These are phyloP conservation scores for Scytalidium sp. DNA, from an alignment of 2,329 filamentous ascomycete genomes.

Conservation along the genomic window DNA sequence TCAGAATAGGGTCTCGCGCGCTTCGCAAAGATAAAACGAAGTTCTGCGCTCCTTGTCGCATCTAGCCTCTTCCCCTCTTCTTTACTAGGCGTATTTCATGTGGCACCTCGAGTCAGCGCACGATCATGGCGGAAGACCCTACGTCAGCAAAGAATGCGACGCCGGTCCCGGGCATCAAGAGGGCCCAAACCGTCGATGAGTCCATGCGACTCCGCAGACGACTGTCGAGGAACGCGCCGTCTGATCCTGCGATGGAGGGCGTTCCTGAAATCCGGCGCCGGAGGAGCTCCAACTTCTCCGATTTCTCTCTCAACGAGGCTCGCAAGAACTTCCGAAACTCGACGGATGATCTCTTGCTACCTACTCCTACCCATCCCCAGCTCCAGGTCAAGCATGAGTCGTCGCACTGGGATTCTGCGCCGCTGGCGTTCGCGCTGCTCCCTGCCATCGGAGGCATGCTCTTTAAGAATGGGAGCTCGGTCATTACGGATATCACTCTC, in stretches of 20 bases:
- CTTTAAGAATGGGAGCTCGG: constrained; percentile 77
- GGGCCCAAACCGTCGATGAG: constrained; percentile 16
- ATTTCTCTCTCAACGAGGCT: constrained; percentile 68
- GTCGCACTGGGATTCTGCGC: constrained; percentile 75
- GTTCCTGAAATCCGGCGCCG: constrained; percentile 40
- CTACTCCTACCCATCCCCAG: constrained; percentile 42
- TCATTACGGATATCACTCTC: constrained; percentile 83
- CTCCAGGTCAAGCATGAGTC: constrained; percentile 42
- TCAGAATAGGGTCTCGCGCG: background rate
- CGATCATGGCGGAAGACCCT: background rate
- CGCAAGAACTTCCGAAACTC: constrained; percentile 61
- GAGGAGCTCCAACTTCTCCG: constrained; percentile 76
- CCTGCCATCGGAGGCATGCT: constrained; percentile 83
- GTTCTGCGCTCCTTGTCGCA: background rate
- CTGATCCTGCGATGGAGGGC: constrained; percentile 21
- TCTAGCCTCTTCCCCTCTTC: background rate
- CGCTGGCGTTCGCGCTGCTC: constrained; percentile 77
- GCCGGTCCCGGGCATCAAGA: background rate
- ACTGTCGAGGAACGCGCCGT: constrained; percentile 17
- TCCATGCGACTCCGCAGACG: constrained; percentile 17
- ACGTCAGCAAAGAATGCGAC: background rate
- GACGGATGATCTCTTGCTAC: constrained; percentile 66
- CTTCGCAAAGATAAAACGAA: too few species aligned
- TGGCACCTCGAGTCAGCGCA: background rate
- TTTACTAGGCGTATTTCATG: background rate